Evolutionary conservation across 1,284 basidiomycete species (phyloP).

Genomic region (Leccinum griseonigrum): DNA sequence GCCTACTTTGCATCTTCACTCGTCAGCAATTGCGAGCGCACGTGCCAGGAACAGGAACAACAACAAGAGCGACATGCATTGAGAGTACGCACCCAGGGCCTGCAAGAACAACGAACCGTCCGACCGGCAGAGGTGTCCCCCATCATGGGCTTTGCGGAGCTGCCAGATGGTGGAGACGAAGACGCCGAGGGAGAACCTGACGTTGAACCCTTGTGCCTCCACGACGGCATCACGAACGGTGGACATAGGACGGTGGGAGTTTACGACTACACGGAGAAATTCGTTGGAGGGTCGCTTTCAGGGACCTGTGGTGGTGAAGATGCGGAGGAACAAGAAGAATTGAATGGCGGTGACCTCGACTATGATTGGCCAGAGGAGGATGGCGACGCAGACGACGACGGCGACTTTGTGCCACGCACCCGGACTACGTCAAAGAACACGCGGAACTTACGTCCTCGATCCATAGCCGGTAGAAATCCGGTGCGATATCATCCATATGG

Average conservation of each 20-base stretch:
- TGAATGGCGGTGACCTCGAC: conserved; percentile 20
- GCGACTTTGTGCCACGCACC: conserved; percentile 35
- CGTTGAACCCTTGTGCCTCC: conserved; percentile 29
- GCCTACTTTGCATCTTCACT: conserved; percentile 31
- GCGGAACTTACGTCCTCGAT: conserved; percentile 37
- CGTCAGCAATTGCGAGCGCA: conserved; percentile 34
- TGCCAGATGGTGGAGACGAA: conserved; percentile 32
- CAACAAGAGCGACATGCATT: conserved; percentile 32
- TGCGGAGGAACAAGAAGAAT: conserved; percentile 24
- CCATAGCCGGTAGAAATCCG: conserved; percentile 33
- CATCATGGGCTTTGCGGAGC: conserved; percentile 29
- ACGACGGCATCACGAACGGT: conserved; percentile 13
- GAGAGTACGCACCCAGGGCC: conserved; percentile 32
- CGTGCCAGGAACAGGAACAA: conserved; percentile 39
- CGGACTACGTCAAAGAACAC: conserved; percentile 37
- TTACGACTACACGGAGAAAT: conserved; percentile 26
- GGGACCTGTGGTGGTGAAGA: conserved; percentile 32
- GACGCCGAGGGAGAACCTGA: conserved; percentile 36
- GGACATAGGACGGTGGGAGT: conserved; percentile 32
- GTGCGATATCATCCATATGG: conserved; percentile 35
- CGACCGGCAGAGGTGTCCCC: conserved; percentile 35
- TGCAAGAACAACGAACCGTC: conserved; percentile 33
- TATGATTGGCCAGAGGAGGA: conserved; percentile 31
- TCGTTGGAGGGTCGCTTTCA: conserved; percentile 22
- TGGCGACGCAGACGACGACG: conserved; percentile 26